Percentiles rank a stretch among this genome's conserved stretches.
Evolutionary conservation across 1,284 basidiomycete genomes (phyloP).

Genomic region (Baeospora myosura): DNA sequence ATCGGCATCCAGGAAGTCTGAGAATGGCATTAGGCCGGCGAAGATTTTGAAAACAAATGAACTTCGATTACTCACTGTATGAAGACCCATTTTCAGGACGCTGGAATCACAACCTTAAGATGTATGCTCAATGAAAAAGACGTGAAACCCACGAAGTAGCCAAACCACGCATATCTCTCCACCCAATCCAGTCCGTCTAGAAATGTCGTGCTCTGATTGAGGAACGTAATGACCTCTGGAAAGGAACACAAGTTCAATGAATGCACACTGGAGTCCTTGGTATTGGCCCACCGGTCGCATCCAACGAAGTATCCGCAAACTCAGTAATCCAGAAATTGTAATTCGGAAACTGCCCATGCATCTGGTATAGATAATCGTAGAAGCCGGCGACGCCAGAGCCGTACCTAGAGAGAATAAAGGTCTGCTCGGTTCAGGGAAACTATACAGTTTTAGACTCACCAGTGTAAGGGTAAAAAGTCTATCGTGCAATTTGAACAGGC

Average conservation of each 20-base stretch:
- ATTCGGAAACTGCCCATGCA: slow-evolving; percentile 35
- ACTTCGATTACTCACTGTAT: slow-evolving; percentile 27
- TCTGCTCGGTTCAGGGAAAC: neutral
- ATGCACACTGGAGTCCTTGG: neutral
- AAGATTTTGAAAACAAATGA: too few relatives aligned
- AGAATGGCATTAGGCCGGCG: slow-evolving; percentile 3
- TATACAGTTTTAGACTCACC: slow-evolving; percentile 17
- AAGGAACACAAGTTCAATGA: neutral
- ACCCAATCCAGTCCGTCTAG: slow-evolving; percentile 36
- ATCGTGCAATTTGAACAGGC: slow-evolving; percentile 48
- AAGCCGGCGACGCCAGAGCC: slow-evolving; percentile 43
- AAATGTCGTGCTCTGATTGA: slow-evolving; percentile 34
- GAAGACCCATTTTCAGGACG: slow-evolving; percentile 29
- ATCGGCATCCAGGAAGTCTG: slow-evolving; percentile 34
- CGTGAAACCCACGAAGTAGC: slow-evolving; percentile 34
- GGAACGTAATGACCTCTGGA: slow-evolving; percentile 31
- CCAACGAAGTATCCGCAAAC: slow-evolving; percentile 38
- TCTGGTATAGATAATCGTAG: slow-evolving; percentile 44
- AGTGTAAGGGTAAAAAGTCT: slow-evolving; percentile 36
- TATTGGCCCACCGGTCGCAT: slow-evolving; percentile 30
- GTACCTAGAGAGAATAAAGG: slow-evolving; percentile 33
- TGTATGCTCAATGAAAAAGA: neutral
- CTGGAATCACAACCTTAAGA: slow-evolving; percentile 16
- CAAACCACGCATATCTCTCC: slow-evolving; percentile 42
- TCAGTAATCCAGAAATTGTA: slow-evolving; percentile 57